Base-by-base conservation (phyloP, 805 yeast species). In the Candida mattraensis region DNA sequence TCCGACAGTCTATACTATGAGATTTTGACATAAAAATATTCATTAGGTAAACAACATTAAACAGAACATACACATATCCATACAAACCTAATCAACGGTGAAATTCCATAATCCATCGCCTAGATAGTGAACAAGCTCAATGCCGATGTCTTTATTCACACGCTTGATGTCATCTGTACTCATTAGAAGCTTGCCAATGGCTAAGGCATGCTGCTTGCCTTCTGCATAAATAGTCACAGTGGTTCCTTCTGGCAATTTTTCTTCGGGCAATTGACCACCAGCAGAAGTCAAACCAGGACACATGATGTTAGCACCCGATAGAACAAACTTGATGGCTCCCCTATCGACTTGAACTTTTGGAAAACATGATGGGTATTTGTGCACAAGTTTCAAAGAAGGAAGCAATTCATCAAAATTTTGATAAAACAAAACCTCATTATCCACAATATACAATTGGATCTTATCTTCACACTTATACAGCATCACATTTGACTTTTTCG, bases 271-370 rank as follows among this genome's bases (percentile, higher is more conserved):
- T 35, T 65, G 63, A 14, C 95, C 96, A 26, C 96, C 96, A 2
- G 82, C 72, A 13, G 93, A 80, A 0, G 96, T 87, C 45, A 87
- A 71, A 13, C 96, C 96, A 3, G 96, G 96, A 63, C 96, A 89
- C 98, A 89, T 89, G 54, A 89, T 85, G 55, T 89, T 89, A 18
- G 97, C 96, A 38, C 97, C 98, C 4, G 95, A 83, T n/a, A 89
- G 66, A 17, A 89, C 93, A 55, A 89, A 89, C 62, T 89, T 89
- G 59, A 89, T 89, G 33, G 98, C 98, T 39, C 98, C 98, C 58
- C 96, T 74, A 54, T 89, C 98, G 9, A 91, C 97, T 56, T 80
- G 85, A 28, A 89, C 94, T 22, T 75, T 66, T 15, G 96, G 96
- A 65, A 89, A 89, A 23, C 81, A 76, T 7, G 74, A 70, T 5